phyloP scores from a whole-genome alignment of 2,329 filamentous ascomycete species.

The Alternaria triticimaculans region DNA sequence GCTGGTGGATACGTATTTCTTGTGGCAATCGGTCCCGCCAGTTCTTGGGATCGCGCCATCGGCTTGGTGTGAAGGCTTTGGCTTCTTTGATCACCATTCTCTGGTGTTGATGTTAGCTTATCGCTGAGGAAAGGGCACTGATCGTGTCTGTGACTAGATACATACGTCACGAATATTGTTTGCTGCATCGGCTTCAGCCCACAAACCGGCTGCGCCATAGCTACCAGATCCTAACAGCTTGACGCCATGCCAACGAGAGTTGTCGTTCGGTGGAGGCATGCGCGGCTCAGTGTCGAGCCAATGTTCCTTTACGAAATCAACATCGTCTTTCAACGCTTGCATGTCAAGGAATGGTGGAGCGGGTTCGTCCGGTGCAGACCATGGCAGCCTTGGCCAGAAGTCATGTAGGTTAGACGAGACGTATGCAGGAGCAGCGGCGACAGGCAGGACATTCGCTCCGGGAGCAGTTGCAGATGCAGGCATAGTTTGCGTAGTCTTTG shows the following conservation, averaged over 20 bases:
- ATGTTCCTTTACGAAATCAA: neutral
- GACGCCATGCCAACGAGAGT: neutral
- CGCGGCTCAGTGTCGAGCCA: neutral
- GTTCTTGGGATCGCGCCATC: slow-evolving; percentile 5
- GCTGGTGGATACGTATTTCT: slow-evolving; percentile 14
- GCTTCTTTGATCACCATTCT: slow-evolving; percentile 15
- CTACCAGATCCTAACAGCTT: neutral
- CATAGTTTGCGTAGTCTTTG: neutral
- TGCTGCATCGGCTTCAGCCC: neutral
- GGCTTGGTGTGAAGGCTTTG: neutral
- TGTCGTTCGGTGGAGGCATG: neutral
- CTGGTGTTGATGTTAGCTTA: neutral
- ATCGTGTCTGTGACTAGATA: neutral
- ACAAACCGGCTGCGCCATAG: neutral
- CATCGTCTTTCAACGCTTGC: neutral
- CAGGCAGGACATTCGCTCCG: neutral
- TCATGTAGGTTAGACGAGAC: neutral
- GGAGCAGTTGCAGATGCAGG: neutral
- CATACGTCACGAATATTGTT: neutral
- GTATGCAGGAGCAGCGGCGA: neutral
- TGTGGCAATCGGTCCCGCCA: slow-evolving; percentile 10
- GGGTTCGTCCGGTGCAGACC: neutral
- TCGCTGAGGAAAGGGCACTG: neutral
- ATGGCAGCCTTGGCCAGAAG: slow-evolving; percentile 1
- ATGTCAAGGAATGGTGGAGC: neutral